Base-by-base conservation (phyloP, 805 yeast species). In the Tetrapisispora nanseiensis region DNA sequence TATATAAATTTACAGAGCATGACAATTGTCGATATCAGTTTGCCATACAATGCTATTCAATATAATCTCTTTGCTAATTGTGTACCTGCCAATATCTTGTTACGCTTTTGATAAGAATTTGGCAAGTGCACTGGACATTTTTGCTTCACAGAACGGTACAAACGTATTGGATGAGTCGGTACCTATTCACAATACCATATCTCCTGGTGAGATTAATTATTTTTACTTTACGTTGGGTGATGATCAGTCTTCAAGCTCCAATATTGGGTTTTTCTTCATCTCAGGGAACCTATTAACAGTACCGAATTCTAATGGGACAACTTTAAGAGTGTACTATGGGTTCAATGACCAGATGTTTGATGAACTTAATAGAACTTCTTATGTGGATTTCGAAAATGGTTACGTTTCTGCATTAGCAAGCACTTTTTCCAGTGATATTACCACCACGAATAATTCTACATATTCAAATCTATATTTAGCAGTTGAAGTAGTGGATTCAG, bases 281-380 rank as follows among this genome's bases (percentile, higher is more conserved):
- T 63, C 69, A 37, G 62, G 67, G 21, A 66, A 62, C 45, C 43
- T 65, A 12, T 61, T 67, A 40, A 33, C 44, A 5, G 53, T 52
- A 28, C 65, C 68, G 1, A 41, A 51, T 32, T 36, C 46, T 8
- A 43, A 41, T 12, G 57, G 47, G n/a, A 41, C 45, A 5, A 45
- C 45, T 15, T 39, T 60, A 30, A 42, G 48, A 16, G 48, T 61
- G 9, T 54, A 48, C 19, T 57, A 55, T 43, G 46, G 61, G 2
- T 62, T 64, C 37, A 49, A 56, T 40, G 52, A 59, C 22, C 33
- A 54, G 1, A 46, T 51, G 6, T 39, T 40, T n/a, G n/a, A n/a
- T n/a, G n/a, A n/a, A n/a, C n/a, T n/a, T n/a, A n/a, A n/a, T n/a
- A n/a, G n/a, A n/a, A n/a, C n/a, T n/a, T n/a, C n/a, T n/a, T 30